These are phyloP conservation scores for Beta lomatogona DNA, from an alignment of 179 eudicot genomes.

Conservation along the genomic window DNA sequence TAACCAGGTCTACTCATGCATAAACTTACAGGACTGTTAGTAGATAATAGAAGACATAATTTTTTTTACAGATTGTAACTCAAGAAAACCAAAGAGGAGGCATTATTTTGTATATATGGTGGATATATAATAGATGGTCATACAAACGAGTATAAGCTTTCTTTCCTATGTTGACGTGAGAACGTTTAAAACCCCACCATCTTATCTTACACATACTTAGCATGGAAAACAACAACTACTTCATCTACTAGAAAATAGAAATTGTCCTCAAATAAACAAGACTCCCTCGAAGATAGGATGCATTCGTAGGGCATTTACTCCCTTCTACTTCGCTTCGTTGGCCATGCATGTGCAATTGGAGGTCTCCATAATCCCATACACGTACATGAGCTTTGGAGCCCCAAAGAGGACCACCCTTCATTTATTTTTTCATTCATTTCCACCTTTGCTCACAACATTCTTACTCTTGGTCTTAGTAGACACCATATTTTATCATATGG, in stretches of 20 bases:
- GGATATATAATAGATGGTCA: not conserved
- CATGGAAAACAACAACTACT: not conserved
- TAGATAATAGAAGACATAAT: too few species aligned
- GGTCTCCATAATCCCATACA: not conserved
- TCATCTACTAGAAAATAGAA: too few species aligned
- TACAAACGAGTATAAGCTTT: not conserved
- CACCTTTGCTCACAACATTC: constrained; percentile 9
- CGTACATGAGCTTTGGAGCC: not conserved
- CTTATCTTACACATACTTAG: not conserved
- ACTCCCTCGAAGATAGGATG: constrained; percentile 5
- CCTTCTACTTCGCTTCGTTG: not conserved
- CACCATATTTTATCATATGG: not conserved
- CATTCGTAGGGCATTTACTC: constrained; percentile 6
- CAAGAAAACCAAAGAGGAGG: not conserved
- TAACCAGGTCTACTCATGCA: too few species aligned
- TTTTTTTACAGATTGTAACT: too few species aligned
- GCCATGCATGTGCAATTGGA: constrained; percentile 6
- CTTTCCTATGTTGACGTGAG: not conserved
- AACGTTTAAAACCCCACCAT: not conserved
- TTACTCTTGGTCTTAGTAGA: not conserved
- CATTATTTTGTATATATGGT: not conserved
- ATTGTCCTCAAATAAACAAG: not conserved
- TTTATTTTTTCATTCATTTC: constrained; percentile 7
- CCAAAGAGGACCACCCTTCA: constrained; percentile 7
- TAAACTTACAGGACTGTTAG: too few species aligned